Conservation (phyloP, 805 yeast species). For the Candida krabiensis region DNA sequence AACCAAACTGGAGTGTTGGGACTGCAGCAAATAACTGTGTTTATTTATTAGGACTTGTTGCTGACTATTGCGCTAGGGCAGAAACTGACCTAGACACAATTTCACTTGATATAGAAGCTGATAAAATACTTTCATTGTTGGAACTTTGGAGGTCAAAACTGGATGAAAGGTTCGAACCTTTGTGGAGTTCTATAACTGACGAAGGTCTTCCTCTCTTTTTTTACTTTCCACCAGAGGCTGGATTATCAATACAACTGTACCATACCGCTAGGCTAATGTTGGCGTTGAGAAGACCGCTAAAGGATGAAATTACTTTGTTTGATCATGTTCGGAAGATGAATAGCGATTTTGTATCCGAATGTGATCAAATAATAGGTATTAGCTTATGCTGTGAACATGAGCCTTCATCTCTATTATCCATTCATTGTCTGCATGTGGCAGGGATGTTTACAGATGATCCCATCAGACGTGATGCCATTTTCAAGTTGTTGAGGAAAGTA, state of each 20-base stretch:
- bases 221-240: conserved; percentile 12
- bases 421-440: conserved; percentile 13
- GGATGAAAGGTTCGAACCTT: conserved; percentile 9
- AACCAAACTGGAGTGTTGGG: conserved; percentile 8
- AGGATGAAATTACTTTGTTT: background rate
- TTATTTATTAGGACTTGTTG: conserved; percentile 10
- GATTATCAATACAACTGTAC: conserved; percentile 12
- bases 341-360: conserved; percentile 1
- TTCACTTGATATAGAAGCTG: conserved; percentile 4
- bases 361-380: conserved; percentile 14
- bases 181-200: conserved; percentile 6
- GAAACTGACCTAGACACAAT: background rate
- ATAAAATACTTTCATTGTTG: conserved; percentile 4
- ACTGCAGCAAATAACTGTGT: conserved; percentile 10
- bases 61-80: conserved; percentile 4
- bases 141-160: conserved; percentile 10
- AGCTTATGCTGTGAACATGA: conserved; percentile 14
- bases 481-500: conserved; percentile 4
- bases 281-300: conserved; percentile 6
- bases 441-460: conserved; percentile 10
- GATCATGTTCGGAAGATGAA: conserved; percentile 4
- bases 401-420: conserved; percentile 8
- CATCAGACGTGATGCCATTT: conserved; percentile 4
- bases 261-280: conserved; percentile 11
- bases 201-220: conserved; percentile 8